phyloP scores from a whole-genome alignment of 202 grass and related monocot genomes.

The Zoysia matrella region DNA sequence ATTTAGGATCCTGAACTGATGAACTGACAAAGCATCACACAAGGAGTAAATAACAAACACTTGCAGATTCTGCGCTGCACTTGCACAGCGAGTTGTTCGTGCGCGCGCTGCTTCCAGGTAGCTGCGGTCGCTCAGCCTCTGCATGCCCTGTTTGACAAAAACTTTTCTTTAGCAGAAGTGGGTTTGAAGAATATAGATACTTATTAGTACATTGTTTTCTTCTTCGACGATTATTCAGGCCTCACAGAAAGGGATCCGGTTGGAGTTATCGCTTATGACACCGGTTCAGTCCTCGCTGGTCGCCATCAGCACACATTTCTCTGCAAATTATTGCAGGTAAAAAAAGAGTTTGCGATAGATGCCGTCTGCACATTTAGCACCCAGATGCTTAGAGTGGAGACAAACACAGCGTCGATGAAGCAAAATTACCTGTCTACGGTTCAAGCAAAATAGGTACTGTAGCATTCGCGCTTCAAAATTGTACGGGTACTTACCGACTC shows the following conservation, averaged over 20 bases:
- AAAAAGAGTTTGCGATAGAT: neutral
- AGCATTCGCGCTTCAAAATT: too few species aligned
- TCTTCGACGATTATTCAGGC: neutral
- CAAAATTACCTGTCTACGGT: too few species aligned
- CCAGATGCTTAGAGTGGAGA: conserved; percentile 6
- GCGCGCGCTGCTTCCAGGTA: conserved; percentile 38
- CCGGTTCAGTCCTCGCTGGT: conserved; percentile 25
- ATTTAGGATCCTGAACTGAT: neutral
- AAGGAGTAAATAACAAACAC: neutral
- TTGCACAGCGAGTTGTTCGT: neutral
- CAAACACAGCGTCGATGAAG: neutral
- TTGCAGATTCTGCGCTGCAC: conserved; percentile 16
- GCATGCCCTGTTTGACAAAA: conserved; percentile 26
- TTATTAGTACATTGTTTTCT: neutral
- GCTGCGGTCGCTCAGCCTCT: conserved; percentile 22
- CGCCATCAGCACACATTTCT: neutral
- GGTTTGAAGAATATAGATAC: neutral
- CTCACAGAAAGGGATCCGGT: neutral
- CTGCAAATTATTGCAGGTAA: neutral
- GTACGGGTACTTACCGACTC: too few species aligned
- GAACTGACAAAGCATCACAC: neutral
- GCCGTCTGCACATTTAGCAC: neutral
- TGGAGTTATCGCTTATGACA: conserved; percentile 32
- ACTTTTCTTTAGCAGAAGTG: neutral
- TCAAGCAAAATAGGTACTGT: too few species aligned